These are phyloP conservation scores for Parietaria judaica DNA, from an alignment of 306 rosid species.

Conservation along the genomic window DNA sequence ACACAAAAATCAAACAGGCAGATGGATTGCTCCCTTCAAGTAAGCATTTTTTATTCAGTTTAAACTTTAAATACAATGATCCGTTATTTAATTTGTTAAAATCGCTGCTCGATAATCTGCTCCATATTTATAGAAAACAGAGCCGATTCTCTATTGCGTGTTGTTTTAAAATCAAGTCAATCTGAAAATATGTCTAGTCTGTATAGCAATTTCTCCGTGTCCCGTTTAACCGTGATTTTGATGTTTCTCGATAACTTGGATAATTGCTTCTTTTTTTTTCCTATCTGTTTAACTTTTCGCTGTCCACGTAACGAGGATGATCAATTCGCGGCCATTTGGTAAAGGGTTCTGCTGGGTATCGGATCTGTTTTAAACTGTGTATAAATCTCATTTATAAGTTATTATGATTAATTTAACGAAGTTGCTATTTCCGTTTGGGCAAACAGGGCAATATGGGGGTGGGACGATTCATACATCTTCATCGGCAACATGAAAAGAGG, in stretches of 20 bases:
- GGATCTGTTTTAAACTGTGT: too few relatives aligned
- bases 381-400: not conserved
- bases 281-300: too few relatives aligned
- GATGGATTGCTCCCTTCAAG: constrained; percentile 79
- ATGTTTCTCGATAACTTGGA: too few relatives aligned
- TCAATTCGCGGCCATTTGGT: too few relatives aligned
- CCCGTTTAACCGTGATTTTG: too few relatives aligned
- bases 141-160: too few relatives aligned
- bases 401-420: not conserved
- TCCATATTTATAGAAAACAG: too few relatives aligned
- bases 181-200: too few relatives aligned
- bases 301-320: too few relatives aligned
- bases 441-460: constrained; percentile 90
- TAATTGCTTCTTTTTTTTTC: too few relatives aligned
- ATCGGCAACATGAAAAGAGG: constrained; percentile 80
- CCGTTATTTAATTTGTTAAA: not conserved
- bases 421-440: constrained; percentile 1
- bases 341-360: too few relatives aligned
- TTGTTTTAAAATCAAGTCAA: too few relatives aligned
- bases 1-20: constrained; percentile 57
- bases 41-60: constrained; percentile 18
- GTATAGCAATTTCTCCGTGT: not conserved
- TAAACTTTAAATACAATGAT: constrained; percentile 6
- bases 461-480: constrained; percentile 68
- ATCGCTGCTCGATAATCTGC: constrained; percentile 4